Conservation (phyloP, 495 filamentous ascomycete species). For the Aspergillus bridgeri region DNA sequence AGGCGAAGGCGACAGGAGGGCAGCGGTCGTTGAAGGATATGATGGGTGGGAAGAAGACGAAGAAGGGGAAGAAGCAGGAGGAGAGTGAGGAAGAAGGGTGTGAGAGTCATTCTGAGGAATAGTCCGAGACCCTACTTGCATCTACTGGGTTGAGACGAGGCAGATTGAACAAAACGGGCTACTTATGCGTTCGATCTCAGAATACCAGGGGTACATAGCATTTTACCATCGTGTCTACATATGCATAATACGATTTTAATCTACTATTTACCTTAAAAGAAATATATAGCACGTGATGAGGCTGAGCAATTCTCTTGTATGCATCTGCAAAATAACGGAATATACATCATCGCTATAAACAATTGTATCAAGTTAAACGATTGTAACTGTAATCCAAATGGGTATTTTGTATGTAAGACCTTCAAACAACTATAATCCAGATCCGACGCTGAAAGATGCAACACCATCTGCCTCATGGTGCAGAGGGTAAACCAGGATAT, state of each 20-base stretch:
- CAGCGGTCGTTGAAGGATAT: constrained; percentile 45
- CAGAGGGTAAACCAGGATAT: constrained; percentile 7
- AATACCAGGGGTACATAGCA: too few relatives aligned
- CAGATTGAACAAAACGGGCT: background rate
- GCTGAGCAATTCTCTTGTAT: background rate
- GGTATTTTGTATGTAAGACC: constrained; percentile 13
- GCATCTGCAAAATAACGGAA: background rate
- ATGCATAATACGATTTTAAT: background rate
- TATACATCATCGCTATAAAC: background rate
- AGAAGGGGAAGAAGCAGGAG: constrained; percentile 6
- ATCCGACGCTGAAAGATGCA: constrained; percentile 12
- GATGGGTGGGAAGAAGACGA: constrained; percentile 27
- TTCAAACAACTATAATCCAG: constrained; percentile 5
- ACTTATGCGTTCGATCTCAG: background rate
- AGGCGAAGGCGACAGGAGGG: constrained; percentile 26
- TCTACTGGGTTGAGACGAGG: background rate
- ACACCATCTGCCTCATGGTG: background rate
- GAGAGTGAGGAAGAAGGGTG: constrained; percentile 22
- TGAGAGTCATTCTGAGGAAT: constrained; percentile 14
- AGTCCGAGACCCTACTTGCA: too few relatives aligned
- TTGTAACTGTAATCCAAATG: constrained; percentile 6
- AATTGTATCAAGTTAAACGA: background rate
- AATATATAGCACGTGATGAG: background rate
- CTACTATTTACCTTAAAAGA: background rate
- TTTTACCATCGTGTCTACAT: too few relatives aligned